Evolutionary conservation across 2,329 filamentous ascomycete species (phyloP).

Genomic region (Mollisiaceae sp.): DNA sequence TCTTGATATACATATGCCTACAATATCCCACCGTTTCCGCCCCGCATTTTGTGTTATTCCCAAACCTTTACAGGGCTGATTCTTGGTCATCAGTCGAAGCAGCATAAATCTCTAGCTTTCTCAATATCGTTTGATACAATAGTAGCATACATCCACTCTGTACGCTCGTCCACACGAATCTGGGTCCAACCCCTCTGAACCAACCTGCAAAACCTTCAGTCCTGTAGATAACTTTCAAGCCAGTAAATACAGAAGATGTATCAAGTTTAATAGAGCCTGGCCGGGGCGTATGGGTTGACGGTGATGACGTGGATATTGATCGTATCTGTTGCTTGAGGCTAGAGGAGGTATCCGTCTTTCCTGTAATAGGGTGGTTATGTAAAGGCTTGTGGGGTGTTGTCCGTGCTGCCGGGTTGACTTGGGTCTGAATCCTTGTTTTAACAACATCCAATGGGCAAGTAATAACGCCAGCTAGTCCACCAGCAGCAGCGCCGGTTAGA

Average conservation of each 20-base stretch:
- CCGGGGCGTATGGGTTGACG: conserved; percentile 79
- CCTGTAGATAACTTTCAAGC: conserved; percentile 84
- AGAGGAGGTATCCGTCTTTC: conserved; percentile 38
- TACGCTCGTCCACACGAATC: conserved; percentile 95
- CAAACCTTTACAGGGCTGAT: conserved; percentile 32
- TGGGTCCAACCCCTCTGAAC: conserved; percentile 93
- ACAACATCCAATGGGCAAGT: conserved; percentile 97
- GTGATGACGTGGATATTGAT: conserved; percentile 86
- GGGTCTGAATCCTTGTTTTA: conserved; percentile 95
- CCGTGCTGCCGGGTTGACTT: conserved; percentile 62
- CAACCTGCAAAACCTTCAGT: conserved; percentile 87
- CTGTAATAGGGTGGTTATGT: conserved; percentile 28
- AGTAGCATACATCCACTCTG: conserved; percentile 98
- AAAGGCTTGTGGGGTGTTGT: conserved; percentile 35
- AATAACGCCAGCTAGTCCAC: conserved; percentile 89
- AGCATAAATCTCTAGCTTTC: conserved; percentile 66
- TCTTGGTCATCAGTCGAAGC: conserved; percentile 28
- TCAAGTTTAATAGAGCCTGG: conserved; percentile 82
- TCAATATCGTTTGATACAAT: conserved; percentile 86
- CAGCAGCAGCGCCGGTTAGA: conserved; percentile 85
- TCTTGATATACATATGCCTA: conserved; percentile 36
- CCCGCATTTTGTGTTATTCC: conserved; percentile 9
- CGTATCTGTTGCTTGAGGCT: conserved; percentile 58
- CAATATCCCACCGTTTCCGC: conserved; percentile 19
- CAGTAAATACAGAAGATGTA: conserved; percentile 87